Base-by-base conservation (phyloP, 805 yeast genomes). In the Cyberlindnera meyerae region DNA sequence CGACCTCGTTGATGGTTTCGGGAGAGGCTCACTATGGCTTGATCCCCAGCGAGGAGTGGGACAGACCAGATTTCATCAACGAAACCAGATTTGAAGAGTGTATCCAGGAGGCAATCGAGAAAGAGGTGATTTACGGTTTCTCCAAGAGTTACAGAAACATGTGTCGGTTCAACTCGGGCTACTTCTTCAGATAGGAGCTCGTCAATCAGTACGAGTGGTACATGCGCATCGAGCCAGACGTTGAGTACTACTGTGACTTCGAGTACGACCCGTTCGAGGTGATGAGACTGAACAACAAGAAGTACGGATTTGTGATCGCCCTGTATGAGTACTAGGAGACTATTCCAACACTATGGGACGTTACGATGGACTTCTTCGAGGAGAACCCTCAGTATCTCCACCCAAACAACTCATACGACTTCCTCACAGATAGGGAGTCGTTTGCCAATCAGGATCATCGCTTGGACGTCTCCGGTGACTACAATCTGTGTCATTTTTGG, bases 111-210 rank as follows among this genome's bases (percentile, higher is more conserved):
- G 62, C 72, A 65, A 60, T 52, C 11, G 65, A 66, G 12, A 57
- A 67, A 9, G 66, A 70, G 3, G 74, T 83, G 7, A 60, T 82
- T 1, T 83, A 83, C 55, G 90, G 87, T 1, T 71, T 63, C 21
- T 75, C 83, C 1, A 58, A 64, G 45, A 77, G 86, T 1, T 83
- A 83, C 54, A 74, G 97, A 55, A 89, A 90, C 60, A 93, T 93
- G 97, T 93, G 97, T 60, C 73, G 96, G 26, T 90, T 82, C 65
- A 90, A 93, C 56, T 82, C 95, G 3, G 97, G 97, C 0, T 84
- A 71, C 57, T 93, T 93, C 63, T 90, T 77, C 65, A 75, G 83
- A 55, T 95, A 88, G 54, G 77, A 77, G 39, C 56, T 87, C 30
- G 62, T 89, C 49, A 58, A 66, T 30, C 68, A 80, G 24, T 93